A percentile compares a stretch with the other conserved stretches of the same genome.
Evolutionary conservation across 2,329 filamentous ascomycete genomes (phyloP).

Genomic region (Hypoxylon sp.): DNA sequence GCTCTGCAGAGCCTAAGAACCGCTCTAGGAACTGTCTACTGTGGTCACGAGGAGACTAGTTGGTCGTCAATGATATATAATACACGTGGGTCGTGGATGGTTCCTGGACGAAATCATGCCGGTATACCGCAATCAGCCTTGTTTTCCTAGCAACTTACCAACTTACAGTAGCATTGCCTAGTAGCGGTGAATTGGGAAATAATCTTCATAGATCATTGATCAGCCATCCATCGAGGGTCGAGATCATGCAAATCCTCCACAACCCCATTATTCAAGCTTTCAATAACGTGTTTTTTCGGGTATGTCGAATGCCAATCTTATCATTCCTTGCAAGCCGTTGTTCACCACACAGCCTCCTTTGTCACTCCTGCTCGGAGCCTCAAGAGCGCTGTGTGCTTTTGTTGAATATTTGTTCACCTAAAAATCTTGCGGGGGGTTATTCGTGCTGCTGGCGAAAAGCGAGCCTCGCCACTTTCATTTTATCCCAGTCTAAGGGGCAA

Average conservation of each 20-base stretch:
- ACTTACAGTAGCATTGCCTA: conserved; percentile 10
- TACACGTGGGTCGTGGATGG: neutral
- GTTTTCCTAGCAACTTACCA: conserved; percentile 10
- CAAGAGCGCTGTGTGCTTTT: neutral
- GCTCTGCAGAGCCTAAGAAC: no score
- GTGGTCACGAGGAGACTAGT: conserved; percentile 18
- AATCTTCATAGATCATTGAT: conserved; percentile 34
- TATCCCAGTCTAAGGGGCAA: neutral
- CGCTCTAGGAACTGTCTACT: neutral
- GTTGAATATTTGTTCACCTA: neutral
- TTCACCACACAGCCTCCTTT: conserved; percentile 3
- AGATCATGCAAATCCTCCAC: conserved; percentile 48
- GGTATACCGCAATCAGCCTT: conserved; percentile 17
- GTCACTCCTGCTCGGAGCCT: conserved; percentile 16
- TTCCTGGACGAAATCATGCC: neutral
- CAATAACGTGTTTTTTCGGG: conserved; percentile 32
- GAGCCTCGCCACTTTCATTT: no score
- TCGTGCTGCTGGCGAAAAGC: neutral
- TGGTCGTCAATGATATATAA: conserved; percentile 6
- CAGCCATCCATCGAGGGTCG: conserved; percentile 36
- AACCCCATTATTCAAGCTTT: conserved; percentile 52
- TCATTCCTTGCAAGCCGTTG: conserved; percentile 16
- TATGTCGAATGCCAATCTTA: conserved; percentile 39
- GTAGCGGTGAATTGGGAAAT: conserved; percentile 27
- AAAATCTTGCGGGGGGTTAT: neutral